A percentile compares a stretch with the other conserved stretches of the same genome.
These are phyloP conservation scores for Aphanomyces stellatus DNA, from an alignment of 352 stramenopile species.

Conservation along the genomic window DNA sequence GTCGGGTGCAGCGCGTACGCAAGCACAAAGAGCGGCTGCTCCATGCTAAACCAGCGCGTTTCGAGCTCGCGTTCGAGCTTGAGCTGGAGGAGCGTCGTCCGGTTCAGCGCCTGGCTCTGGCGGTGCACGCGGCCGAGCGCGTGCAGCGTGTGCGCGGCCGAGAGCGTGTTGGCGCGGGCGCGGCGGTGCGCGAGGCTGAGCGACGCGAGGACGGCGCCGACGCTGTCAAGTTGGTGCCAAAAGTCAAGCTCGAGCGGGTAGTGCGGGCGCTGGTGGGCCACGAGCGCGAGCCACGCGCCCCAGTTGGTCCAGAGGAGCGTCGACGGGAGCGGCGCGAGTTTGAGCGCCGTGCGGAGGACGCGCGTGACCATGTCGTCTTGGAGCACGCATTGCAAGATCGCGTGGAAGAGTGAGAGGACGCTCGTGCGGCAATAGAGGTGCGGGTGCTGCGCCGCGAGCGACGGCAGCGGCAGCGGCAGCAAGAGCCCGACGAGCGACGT, in stretches of 20 bases:
- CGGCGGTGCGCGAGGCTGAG: not conserved
- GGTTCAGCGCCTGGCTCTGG: not conserved
- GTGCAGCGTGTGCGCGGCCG: not conserved
- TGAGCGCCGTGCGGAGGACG: not conserved
- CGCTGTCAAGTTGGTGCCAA: not conserved
- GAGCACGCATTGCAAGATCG: not conserved
- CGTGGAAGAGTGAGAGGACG: not conserved
- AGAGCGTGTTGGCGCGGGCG: not conserved
- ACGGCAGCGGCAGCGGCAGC: not conserved
- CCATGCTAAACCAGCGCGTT: slow-evolving; percentile 38
- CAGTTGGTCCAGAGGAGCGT: not conserved
- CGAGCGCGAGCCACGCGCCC: not conserved
- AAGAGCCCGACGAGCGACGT: not conserved
- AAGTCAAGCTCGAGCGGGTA: not conserved
- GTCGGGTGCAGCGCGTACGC: slow-evolving; percentile 52
- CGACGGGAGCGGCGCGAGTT: not conserved
- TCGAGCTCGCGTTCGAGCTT: slow-evolving; percentile 42
- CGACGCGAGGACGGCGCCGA: not conserved
- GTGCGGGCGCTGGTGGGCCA: not conserved
- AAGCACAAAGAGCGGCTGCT: slow-evolving; percentile 60
- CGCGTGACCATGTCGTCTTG: not conserved
- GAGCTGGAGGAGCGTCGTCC: not conserved
- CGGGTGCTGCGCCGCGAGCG: not conserved
- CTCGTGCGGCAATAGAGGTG: not conserved
- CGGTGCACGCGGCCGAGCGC: not conserved